Evolutionary conservation across 2,329 filamentous ascomycete species (phyloP).

Genomic region (Colletotrichum graminicola): DNA sequence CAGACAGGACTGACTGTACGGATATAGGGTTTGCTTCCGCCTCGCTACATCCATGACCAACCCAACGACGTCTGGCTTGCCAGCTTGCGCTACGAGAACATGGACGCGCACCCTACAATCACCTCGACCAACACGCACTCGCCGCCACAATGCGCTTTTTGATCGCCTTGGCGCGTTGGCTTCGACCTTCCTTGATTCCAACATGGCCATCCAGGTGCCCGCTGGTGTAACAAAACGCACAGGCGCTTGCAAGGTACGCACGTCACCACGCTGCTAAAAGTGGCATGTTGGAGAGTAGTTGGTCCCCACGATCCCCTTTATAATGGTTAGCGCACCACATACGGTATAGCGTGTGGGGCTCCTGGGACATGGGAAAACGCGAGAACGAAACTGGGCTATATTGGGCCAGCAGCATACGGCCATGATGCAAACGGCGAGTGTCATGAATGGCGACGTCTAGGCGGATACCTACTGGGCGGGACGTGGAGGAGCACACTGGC

Average conservation of each 20-base stretch:
- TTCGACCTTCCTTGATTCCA: constrained; percentile 31
- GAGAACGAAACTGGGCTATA: neutral
- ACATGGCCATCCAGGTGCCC: neutral
- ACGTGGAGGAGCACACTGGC: neutral
- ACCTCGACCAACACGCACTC: neutral
- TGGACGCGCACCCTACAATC: constrained; percentile 4
- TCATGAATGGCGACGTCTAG: neutral
- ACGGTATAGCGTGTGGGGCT: neutral
- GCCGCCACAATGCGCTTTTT: constrained; percentile 9
- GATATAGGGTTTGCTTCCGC: constrained; percentile 24
- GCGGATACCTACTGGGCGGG: neutral
- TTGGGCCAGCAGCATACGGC: neutral
- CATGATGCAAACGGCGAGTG: neutral
- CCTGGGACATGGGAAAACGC: neutral
- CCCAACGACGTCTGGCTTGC: constrained; percentile 8
- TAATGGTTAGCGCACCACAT: neutral
- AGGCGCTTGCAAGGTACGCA: constrained; percentile 9
- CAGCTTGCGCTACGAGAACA: neutral
- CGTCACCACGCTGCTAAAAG: neutral
- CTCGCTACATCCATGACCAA: constrained; percentile 16
- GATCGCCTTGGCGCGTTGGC: constrained; percentile 26
- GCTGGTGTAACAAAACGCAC: constrained; percentile 9
- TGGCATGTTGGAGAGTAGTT: neutral
- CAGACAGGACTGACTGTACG: neutral
- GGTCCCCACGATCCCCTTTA: neutral